Conservation (phyloP, 2,329 filamentous ascomycete species). For the Aulographum hederae region DNA sequence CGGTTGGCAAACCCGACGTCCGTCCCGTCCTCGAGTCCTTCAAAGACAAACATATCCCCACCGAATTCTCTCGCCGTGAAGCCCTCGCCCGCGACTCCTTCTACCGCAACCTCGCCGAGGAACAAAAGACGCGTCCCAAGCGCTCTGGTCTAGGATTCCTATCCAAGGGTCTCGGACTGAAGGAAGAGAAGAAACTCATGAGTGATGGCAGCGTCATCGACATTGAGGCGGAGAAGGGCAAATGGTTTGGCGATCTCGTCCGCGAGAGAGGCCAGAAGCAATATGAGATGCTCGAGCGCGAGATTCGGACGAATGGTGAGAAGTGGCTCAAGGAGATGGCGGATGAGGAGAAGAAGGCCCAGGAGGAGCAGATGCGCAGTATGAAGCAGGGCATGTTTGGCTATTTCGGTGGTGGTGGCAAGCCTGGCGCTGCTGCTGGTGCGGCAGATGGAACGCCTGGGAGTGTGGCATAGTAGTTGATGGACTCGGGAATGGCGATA, state of each 20-base stretch:
- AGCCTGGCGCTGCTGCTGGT: too few species aligned
- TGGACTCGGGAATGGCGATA: too few species aligned
- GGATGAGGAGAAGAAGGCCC: slow-evolving; percentile 68
- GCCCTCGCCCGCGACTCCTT: slow-evolving; percentile 72
- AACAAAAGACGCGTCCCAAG: slow-evolving; percentile 44
- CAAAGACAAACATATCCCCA: slow-evolving; percentile 73
- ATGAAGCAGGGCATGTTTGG: slow-evolving; percentile 67
- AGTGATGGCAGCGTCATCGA: slow-evolving; percentile 41
- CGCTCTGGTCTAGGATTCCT: slow-evolving; percentile 49
- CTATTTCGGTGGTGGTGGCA: slow-evolving; percentile 29
- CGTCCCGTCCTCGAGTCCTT: slow-evolving; percentile 76
- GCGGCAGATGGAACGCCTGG: too few species aligned
- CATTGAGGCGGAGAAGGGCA: slow-evolving; percentile 74
- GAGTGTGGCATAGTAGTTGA: too few species aligned
- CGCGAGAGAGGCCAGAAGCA: slow-evolving; percentile 79
- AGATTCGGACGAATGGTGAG: slow-evolving; percentile 84
- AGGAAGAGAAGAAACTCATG: slow-evolving; percentile 40
- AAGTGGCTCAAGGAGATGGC: slow-evolving; percentile 94
- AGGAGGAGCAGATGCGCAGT: slow-evolving; percentile 78
- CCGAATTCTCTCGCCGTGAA: slow-evolving; percentile 78
- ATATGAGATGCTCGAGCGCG: slow-evolving; percentile 75
- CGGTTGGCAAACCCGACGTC: slow-evolving; percentile 79
- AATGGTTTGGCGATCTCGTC: slow-evolving; percentile 92
- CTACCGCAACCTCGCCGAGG: slow-evolving; percentile 54
- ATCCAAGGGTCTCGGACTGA: slow-evolving; percentile 59